Evolutionary conservation across 2,329 filamentous ascomycete genomes (phyloP).

Genomic region (Rhinocladiella similis): DNA sequence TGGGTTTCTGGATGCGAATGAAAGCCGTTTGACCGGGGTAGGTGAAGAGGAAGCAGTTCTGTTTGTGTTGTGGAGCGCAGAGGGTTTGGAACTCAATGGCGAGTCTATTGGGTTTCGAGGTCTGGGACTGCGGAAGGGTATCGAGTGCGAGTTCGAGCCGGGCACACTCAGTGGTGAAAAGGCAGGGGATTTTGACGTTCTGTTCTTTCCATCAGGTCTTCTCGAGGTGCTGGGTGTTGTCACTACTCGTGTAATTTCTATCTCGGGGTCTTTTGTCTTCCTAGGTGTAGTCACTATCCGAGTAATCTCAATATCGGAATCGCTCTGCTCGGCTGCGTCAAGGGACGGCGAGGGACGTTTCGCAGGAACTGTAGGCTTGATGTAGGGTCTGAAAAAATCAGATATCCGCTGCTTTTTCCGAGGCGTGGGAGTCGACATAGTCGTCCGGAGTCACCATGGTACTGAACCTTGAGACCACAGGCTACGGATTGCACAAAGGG

Average conservation of each 20-base stretch:
- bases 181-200: slow-evolving; percentile 6
- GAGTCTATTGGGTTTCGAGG: slow-evolving; percentile 8
- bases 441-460: neutral
- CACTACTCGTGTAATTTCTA: neutral
- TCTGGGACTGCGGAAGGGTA: slow-evolving; percentile 23
- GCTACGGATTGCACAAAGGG: neutral
- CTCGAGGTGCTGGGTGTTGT: slow-evolving; percentile 14
- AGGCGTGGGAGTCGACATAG: slow-evolving; percentile 18
- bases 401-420: slow-evolving; percentile 20
- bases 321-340: slow-evolving; percentile 4
- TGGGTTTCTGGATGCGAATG: slow-evolving; percentile 25
- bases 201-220: neutral
- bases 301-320: neutral
- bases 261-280: neutral
- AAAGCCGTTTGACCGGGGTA: slow-evolving; percentile 33
- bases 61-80: slow-evolving; percentile 7
- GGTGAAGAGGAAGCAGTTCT: neutral
- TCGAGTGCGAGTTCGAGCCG: slow-evolving; percentile 20
- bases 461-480: neutral
- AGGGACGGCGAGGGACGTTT: slow-evolving; percentile 28
- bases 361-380: slow-evolving; percentile 29
- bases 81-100: slow-evolving; percentile 15
- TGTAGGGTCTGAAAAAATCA: slow-evolving; percentile 49
- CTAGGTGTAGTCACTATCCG: slow-evolving; percentile 10
- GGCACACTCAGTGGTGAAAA: slow-evolving; percentile 11